Evolutionary conservation across 768 basidiomycete species (phyloP), one percentile per base, ranked within the genome.

Genomic region (Ephemerocybe angulata): DNA sequence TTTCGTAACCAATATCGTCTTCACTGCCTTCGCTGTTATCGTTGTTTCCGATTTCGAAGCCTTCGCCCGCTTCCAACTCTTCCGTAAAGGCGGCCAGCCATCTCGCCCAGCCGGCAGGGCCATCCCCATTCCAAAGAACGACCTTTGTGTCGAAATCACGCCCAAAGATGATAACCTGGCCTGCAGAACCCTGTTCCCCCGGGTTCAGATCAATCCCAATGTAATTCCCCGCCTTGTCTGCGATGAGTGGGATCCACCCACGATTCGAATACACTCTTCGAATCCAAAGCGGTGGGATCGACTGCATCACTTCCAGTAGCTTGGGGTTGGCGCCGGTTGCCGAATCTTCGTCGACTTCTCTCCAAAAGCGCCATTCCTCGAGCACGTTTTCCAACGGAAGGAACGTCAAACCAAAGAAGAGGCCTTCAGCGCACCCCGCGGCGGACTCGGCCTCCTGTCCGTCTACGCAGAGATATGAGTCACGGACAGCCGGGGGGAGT

Each of bases 141-240:
- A 97, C 91, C 67, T 99, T 99, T 11, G 93, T 89, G 70, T 99
- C 97, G 70, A 98, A 98, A 66, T 98, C 97, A 49, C 97, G 83
- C n/a, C 97, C 97, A 68, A 98, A 99, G 47, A 98, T 87, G 55
- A 99, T 97, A 44, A 98, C 96, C 67, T 99, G 97, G 5, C 97
- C 97, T 52, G 79, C 76, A 8, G 80, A 72, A 41, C 93, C 94
- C 44, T 73, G 71, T 65, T 87, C 84, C 8, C 67, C 90, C 7
- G 96, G 96, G 70, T 88, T 93, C 55, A 99, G 79, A 69, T 99
- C 97, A 44, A 99, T 80, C 53, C 97, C 97, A 56, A 98, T 81
- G 67, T 99, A 99, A 72, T 99, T 99, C 29, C 97, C 97, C 28
- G 83, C 86, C 62, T 92, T 90, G 72, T 99, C 97, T 35, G 87